A percentile compares a stretch with the other conserved stretches of the same genome.
Evolutionary conservation across 768 basidiomycete genomes (phyloP).

Genomic region (Boletellus ananas): DNA sequence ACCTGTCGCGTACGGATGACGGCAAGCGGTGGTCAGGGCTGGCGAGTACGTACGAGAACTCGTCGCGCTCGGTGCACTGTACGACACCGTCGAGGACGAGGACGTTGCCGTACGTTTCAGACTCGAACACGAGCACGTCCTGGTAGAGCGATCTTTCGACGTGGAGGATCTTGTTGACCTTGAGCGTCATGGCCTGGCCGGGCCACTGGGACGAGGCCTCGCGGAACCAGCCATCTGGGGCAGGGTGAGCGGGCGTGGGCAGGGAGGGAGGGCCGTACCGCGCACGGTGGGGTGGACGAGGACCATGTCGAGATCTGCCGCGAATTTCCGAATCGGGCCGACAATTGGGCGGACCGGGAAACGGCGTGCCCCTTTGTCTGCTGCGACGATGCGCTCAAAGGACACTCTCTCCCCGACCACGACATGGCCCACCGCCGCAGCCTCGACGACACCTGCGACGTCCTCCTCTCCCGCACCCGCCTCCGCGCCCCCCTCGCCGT

Average conservation of each 20-base stretch:
- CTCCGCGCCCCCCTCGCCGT: constrained; percentile 2
- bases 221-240: constrained; percentile 88
- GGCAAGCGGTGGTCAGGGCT: not conserved
- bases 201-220: constrained; percentile 96
- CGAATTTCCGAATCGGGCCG: not conserved
- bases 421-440: constrained; percentile 27
- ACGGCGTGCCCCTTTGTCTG: no score
- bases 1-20: constrained; percentile 44
- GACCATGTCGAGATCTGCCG: constrained; percentile 42
- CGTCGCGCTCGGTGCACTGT: constrained; percentile 96
- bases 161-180: constrained; percentile 94
- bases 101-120: constrained; percentile 95
- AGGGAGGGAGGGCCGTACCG: constrained; percentile 30
- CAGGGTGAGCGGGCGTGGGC: no score
- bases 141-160: constrained; percentile 91
- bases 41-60: constrained; percentile 80
- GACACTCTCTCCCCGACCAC: not conserved
- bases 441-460: constrained; percentile 30
- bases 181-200: constrained; percentile 95
- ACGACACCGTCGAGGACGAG: constrained; percentile 93
- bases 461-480: constrained; percentile 25
- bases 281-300: constrained; percentile 55
- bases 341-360: not conserved
- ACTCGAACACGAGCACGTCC: constrained; percentile 96
- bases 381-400: not conserved